Percentiles rank a stretch among this genome's conserved stretches.
These are phyloP conservation scores for Fragilaria crotonensis DNA, from an alignment of 108 stramenopile species.

Conservation along the genomic window DNA sequence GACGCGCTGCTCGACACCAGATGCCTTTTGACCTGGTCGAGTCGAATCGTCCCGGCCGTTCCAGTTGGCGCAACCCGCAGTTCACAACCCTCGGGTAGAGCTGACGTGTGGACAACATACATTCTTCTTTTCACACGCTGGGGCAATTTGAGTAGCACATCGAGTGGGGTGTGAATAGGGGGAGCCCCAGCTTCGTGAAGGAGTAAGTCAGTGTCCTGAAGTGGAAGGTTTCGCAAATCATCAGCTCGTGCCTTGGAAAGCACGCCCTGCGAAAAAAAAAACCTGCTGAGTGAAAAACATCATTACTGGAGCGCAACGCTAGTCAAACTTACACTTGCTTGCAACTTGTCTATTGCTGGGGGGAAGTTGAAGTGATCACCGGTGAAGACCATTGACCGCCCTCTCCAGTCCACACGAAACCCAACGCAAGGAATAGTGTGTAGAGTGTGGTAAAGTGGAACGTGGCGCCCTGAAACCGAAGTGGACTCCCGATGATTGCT, in stretches of 20 bases:
- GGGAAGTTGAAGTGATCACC: conserved; percentile 87
- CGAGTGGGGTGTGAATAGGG: conserved; percentile 80
- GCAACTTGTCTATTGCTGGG: conserved; percentile 39
- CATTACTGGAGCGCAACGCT: too few species aligned
- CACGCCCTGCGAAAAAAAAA: conserved; percentile 36
- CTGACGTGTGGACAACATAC: conserved; percentile 77
- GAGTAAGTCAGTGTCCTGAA: conserved; percentile 72
- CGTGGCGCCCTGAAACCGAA: conserved; percentile 65
- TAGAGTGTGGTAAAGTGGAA: conserved; percentile 86
- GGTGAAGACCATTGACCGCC: conserved; percentile 74
- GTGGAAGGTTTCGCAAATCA: conserved; percentile 63
- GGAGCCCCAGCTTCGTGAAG: conserved; percentile 78
- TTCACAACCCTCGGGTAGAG: conserved; percentile 37
- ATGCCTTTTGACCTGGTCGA: conserved; percentile 19
- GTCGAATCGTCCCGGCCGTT: conserved; percentile 66
- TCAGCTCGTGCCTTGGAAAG: conserved; percentile 62
- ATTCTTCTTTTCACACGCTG: conserved; percentile 53
- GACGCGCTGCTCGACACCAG: neutral
- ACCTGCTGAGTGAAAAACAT: too few species aligned
- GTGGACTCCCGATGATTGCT: conserved; percentile 73
- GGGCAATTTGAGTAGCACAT: conserved; percentile 57
- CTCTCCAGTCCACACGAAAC: conserved; percentile 77
- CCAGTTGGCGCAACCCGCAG: conserved; percentile 68
- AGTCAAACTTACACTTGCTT: conserved; percentile 38
- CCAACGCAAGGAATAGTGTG: conserved; percentile 83